Base-by-base conservation (phyloP, 202 grass and related monocot species). In the Schoenoplectus triqueter region DNA sequence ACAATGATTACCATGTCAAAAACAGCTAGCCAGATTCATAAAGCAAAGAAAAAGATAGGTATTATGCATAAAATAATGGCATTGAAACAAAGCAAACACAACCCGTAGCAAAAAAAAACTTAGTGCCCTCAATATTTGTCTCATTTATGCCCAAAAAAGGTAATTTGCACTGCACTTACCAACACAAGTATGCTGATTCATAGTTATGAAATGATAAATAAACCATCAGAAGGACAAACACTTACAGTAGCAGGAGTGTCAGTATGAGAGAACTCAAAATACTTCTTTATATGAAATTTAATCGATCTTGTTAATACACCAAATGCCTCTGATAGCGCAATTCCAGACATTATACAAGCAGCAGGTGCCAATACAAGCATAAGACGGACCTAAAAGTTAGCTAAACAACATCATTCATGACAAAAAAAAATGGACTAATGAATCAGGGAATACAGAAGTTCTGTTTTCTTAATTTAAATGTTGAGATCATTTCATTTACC, bases 311-410 rank as follows among this genome's bases (percentile, higher is more conserved):
- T 97, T 70, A 99, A 91, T 78, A 94, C 90, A 79, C 85, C 71
- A 47, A 94, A 99, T 87, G 84, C 93, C 88, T 90, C 92, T 60
- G 97, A 99, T 42, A 99, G 89, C 78, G 93, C 97, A 85, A 99
- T 97, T 80, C 97, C 97, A 49, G 97, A 99, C 87, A 92, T 87
- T 87, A 99, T 97, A 84, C 97, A 99, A 1, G 93, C 97, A 86
- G 97, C 97, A 87, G 97, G 97, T 82, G 97, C 97, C 80, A 99
- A 87, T 61, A 99, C 97, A 90, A 99, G 97, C 97, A 99, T 99
- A 92, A 99, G 97, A 19, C 97, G 90, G 17, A 99, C 97, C 97
- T 99, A 82, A 70, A 83, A 56, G 50, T 79, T 79, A 79, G 55
- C 55, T 78, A 79, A 79, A 45, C 41, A 45, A 17, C 14, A 61